phyloP scores from a whole-genome alignment of 192 early-diverging fungal species.

The Geosiphon pyriformis region DNA sequence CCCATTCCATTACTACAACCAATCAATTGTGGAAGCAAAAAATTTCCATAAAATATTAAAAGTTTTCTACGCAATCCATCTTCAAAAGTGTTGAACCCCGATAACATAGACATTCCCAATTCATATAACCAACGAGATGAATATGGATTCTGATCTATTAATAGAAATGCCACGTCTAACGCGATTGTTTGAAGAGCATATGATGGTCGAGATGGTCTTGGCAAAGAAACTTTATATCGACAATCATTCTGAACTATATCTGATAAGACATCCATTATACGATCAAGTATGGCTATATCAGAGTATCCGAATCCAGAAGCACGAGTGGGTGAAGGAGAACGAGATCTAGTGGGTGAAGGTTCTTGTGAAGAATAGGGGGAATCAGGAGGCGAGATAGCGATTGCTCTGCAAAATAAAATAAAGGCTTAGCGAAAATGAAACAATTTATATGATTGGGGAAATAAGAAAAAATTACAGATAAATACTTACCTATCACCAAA shows the following conservation, averaged over 20 bases:
- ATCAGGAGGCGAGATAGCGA: conserved; percentile 6
- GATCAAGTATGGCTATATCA: conserved; percentile 24
- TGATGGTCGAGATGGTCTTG: conserved; percentile 47
- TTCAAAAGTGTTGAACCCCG: conserved; percentile 47
- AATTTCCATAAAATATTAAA: conserved; percentile 38
- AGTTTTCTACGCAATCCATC: conserved; percentile 38
- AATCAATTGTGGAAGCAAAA: conserved; percentile 43
- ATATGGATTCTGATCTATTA: conserved; percentile 30
- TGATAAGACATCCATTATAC: conserved; percentile 38
- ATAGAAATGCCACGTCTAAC: conserved; percentile 41
- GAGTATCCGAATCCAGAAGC: neutral
- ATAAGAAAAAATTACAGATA: neutral
- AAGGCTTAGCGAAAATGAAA: neutral
- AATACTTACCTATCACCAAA: conserved; percentile 19
- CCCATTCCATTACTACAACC: conserved; percentile 20
- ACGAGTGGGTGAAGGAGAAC: conserved; percentile 8
- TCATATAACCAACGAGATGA: conserved; percentile 40
- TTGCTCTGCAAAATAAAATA: neutral
- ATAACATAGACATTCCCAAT: conserved; percentile 45
- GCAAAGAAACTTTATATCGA: conserved; percentile 39
- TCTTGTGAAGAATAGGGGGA: conserved; percentile 20
- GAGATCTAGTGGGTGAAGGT: conserved; percentile 18
- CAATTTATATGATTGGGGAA: neutral
- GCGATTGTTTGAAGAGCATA: conserved; percentile 44
- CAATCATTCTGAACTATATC: conserved; percentile 55